Base-by-base conservation (phyloP, 2,329 filamentous ascomycete species). In the Pseudocercospora ulei region DNA sequence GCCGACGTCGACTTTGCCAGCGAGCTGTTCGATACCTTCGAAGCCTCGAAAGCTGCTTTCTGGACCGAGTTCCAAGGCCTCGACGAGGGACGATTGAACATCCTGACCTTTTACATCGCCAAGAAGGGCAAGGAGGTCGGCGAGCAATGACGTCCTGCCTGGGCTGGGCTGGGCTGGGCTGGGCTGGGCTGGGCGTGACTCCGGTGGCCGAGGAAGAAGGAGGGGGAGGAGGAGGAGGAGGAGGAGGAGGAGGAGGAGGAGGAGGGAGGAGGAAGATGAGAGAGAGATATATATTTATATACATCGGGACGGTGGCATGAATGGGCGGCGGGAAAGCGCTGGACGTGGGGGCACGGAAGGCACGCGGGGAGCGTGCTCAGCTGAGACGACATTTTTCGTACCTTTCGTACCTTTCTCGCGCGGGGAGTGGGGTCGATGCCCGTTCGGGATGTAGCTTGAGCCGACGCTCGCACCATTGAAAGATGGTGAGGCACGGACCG, bases 41-140 rank as follows among this genome's bases (percentile, higher is more conserved):
- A 48, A 18, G 38, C 28, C 3, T 37, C 40, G 12, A 65, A 65
- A 38, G 45, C 41, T 9, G 60, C 57, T 18, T 87, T 87, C 56
- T 88, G 82, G 82, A 71, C 70, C 20, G 70, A 71, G 14, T 67
- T 86, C 42, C 48, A 49, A 43, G 65, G 64, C 0, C 69, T 82
- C 19, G 72, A 74, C 54, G 80, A 85, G 48, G 80, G 83, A 48
- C 75, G 80, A 13, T 75, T 84, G 65, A 85, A 78, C 50, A 60
- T 87, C 44, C 77, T 87, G 52, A 86, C 80, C 6, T 87, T 87
- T 57, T 87, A 86, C 59, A 79, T 86, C 54, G 81, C 82, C 25
- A 79, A 79, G 67, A 69, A 70, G 57, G 75, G 47, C 2, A 50
- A 43, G 20, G 35, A 35, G 24, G 29, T 31, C 12, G 34, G 13